Conservation (phyloP, 495 filamentous ascomycete genomes). For the Daldinia bambusicola region DNA sequence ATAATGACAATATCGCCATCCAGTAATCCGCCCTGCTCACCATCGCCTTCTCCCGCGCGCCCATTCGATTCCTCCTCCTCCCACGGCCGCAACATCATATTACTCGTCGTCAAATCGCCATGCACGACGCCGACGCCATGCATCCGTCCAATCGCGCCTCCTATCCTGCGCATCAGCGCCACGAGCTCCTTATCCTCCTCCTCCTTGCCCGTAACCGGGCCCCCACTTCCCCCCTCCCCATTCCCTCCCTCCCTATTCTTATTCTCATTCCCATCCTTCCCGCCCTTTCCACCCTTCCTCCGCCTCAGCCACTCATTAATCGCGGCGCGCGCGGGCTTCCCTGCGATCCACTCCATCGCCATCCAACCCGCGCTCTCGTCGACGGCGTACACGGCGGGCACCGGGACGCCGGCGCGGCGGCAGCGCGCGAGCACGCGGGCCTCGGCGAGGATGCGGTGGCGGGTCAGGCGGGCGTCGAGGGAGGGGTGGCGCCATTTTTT, state of each 20-base stretch:
- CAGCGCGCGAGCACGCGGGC: constrained; percentile 83
- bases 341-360: constrained; percentile 89
- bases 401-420: constrained; percentile 76
- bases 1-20: constrained; percentile 87
- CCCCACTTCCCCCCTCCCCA: constrained; percentile 34
- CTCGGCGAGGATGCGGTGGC: constrained; percentile 85
- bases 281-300: constrained; percentile 27
- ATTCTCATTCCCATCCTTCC: too few species aligned
- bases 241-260: constrained; percentile 43
- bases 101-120: constrained; percentile 97
- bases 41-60: constrained; percentile 13
- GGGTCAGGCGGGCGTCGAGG: constrained; percentile 88
- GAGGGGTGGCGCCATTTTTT: constrained; percentile 93
- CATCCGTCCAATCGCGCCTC: constrained; percentile 77
- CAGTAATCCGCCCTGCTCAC: constrained; percentile 46
- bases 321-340: constrained; percentile 71
- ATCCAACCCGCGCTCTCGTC: constrained; percentile 84
- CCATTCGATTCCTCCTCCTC: constrained; percentile 38
- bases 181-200: constrained; percentile 50
- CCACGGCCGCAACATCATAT: constrained; percentile 81
- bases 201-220: constrained; percentile 47
- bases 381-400: constrained; percentile 79
- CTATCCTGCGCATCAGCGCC: constrained; percentile 76
- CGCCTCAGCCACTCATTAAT: constrained; percentile 70
- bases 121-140: constrained; percentile 88